These are phyloP conservation scores for Aspergillus sp. DNA, from an alignment of 2,329 filamentous ascomycete genomes.

Conservation along the genomic window DNA sequence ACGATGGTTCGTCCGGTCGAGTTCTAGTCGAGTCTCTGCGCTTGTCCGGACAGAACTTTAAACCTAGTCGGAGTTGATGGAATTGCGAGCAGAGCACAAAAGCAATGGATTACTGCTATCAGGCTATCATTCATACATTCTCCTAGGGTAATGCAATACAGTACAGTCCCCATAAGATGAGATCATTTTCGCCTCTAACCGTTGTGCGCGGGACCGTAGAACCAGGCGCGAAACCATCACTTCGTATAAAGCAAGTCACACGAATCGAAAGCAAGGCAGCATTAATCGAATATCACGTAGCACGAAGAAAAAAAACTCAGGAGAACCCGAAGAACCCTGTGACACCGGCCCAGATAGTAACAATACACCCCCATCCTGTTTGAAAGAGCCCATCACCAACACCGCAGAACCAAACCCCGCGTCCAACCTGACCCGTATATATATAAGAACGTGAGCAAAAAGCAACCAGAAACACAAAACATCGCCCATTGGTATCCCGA, in stretches of 20 bases:
- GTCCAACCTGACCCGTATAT: conserved; percentile 10
- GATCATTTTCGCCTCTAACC: not conserved
- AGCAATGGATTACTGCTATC: no score
- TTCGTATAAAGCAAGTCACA: not conserved
- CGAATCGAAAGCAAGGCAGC: not conserved
- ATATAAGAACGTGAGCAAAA: conserved; percentile 4
- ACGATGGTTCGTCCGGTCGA: not conserved
- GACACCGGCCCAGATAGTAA: conserved; percentile 32
- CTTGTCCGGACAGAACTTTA: not conserved
- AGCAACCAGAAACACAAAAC: conserved; percentile 6
- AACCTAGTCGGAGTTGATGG: not conserved
- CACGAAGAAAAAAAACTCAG: conserved; percentile 8
- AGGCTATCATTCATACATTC: not conserved
- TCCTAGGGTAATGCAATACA: not conserved
- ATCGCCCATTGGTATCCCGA: conserved; percentile 2
- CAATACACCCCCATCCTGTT: conserved; percentile 28
- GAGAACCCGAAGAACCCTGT: conserved; percentile 17
- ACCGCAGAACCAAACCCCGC: conserved; percentile 29
- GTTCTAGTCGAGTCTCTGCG: not conserved
- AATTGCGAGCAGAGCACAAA: not conserved
- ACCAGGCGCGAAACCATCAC: not conserved
- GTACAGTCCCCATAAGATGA: not conserved
- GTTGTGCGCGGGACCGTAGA: not conserved
- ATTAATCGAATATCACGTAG: not conserved
- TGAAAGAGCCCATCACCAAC: conserved; percentile 24